Conservation (phyloP, 495 filamentous ascomycete species). For the Neurospora africana region DNA sequence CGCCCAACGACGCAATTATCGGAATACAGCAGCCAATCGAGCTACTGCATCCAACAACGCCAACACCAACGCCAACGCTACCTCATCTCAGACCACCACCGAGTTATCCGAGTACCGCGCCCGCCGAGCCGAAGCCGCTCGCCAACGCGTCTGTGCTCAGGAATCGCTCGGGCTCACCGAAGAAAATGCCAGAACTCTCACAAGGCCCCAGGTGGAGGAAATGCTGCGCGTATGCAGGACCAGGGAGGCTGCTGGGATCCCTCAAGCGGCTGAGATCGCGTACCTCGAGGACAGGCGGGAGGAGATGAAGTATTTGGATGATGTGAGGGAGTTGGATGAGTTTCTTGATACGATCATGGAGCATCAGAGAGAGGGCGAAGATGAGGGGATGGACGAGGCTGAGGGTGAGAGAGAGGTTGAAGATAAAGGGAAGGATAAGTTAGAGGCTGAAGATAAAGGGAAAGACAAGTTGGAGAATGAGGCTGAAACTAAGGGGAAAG, state of each 20-base stretch:
- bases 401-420: too few relatives aligned
- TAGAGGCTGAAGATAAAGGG: too few relatives aligned
- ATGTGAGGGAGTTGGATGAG: too few relatives aligned
- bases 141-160: background rate
- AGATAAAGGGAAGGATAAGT: too few relatives aligned
- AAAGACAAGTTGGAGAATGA: too few relatives aligned
- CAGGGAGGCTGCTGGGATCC: background rate
- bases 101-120: background rate
- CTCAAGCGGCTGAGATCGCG: background rate
- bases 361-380: too few relatives aligned
- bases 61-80: background rate
- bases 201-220: background rate
- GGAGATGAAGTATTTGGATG: background rate
- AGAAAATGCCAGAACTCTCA: background rate
- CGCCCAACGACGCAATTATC: background rate
- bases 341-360: too few relatives aligned
- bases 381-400: too few relatives aligned
- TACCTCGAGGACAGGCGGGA: background rate
- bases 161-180: background rate
- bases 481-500: too few relatives aligned
- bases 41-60: background rate
- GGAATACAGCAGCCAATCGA: background rate
- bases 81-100: background rate
- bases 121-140: background rate
- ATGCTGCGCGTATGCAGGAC: background rate